Percentiles rank a stretch among this genome's conserved stretches.
Evolutionary conservation across 805 yeast species (phyloP).

Genomic region (Saccharomycopsis oosterbeekiorum): DNA sequence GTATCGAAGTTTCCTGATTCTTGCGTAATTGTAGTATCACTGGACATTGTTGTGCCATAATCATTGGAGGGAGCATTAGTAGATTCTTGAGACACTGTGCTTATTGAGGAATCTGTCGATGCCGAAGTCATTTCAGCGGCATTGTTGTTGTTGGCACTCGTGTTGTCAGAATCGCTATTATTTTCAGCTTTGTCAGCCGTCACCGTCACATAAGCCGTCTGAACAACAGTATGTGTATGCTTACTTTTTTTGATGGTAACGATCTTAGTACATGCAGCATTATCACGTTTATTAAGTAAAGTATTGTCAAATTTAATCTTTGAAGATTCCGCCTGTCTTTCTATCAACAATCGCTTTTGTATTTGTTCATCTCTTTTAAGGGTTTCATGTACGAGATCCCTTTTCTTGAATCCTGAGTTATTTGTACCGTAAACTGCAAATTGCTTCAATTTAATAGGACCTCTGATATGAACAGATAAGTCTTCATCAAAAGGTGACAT

Average conservation of each 20-base stretch:
- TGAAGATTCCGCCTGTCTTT: conserved; percentile 20
- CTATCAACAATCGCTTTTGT: not conserved
- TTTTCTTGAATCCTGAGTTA: conserved; percentile 31
- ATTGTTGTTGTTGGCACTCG: conserved; percentile 7
- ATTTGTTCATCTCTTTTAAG: not conserved
- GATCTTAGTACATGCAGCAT: conserved; percentile 20
- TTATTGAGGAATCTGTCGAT: too few species aligned
- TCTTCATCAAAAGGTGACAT: conserved; percentile 80
- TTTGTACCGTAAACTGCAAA: conserved; percentile 72
- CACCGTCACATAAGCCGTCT: conserved; percentile 69
- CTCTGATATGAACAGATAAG: conserved; percentile 82
- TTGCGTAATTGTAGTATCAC: too few species aligned
- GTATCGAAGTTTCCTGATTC: too few species aligned
- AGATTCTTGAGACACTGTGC: too few species aligned
- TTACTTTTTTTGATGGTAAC: conserved; percentile 18
- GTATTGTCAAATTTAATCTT: not conserved
- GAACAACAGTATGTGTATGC: conserved; percentile 52
- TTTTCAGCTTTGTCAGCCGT: conserved; percentile 31
- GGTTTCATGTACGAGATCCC: conserved; percentile 19
- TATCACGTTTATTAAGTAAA: conserved; percentile 33
- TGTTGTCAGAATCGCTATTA: conserved; percentile 38
- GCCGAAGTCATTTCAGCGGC: too few species aligned
- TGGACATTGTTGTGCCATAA: too few species aligned
- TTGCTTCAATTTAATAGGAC: conserved; percentile 69
- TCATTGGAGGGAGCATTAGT: too few species aligned